Evolutionary conservation across 805 yeast species (phyloP).

Genomic region (Zygosaccharomyces rouxii): DNA sequence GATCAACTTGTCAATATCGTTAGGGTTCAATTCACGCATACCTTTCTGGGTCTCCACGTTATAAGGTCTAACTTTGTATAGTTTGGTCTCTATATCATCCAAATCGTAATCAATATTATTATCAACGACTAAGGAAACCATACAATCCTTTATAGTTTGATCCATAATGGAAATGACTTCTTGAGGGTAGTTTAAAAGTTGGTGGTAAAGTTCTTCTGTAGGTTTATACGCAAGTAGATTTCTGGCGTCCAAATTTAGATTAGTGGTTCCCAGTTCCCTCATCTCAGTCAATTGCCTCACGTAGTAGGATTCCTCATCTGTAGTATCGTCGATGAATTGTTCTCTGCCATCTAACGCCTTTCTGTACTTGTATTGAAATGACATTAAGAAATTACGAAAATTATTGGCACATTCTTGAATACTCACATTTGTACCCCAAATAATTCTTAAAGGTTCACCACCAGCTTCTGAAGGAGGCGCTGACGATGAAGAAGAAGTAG

Average conservation of each 20-base stretch:
- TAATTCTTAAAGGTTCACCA: slow-evolving; percentile 75
- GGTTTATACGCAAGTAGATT: slow-evolving; percentile 72
- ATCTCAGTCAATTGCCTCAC: slow-evolving; percentile 67
- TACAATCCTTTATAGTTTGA: slow-evolving; percentile 85
- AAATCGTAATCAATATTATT: slow-evolving; percentile 46
- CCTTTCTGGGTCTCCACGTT: slow-evolving; percentile 71
- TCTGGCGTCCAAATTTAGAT: slow-evolving; percentile 77
- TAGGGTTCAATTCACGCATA: slow-evolving; percentile 90
- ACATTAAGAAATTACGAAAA: slow-evolving; percentile 78
- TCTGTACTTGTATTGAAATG: slow-evolving; percentile 75
- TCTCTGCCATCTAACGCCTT: slow-evolving; percentile 40
- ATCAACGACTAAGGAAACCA: slow-evolving; percentile 68
- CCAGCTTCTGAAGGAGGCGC: slow-evolving; percentile 39
- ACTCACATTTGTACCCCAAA: slow-evolving; percentile 98
- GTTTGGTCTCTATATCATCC: slow-evolving; percentile 68
- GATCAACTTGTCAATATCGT: slow-evolving; percentile 89
- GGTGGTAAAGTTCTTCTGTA: slow-evolving; percentile 76
- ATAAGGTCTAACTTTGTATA: slow-evolving; percentile 86
- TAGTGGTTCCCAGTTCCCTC: slow-evolving; percentile 74
- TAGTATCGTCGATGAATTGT: slow-evolving; percentile 39
- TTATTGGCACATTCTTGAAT: slow-evolving; percentile 79
- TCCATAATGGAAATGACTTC: slow-evolving; percentile 98
- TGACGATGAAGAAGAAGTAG: slow-evolving; percentile 27
- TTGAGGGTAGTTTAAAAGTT: slow-evolving; percentile 88
- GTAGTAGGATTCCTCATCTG: slow-evolving; percentile 72